A percentile compares a stretch with the other conserved stretches of the same genome.
These are phyloP conservation scores for Chenopodium formosanum DNA, from an alignment of 148 eudicot species.

Conservation along the genomic window DNA sequence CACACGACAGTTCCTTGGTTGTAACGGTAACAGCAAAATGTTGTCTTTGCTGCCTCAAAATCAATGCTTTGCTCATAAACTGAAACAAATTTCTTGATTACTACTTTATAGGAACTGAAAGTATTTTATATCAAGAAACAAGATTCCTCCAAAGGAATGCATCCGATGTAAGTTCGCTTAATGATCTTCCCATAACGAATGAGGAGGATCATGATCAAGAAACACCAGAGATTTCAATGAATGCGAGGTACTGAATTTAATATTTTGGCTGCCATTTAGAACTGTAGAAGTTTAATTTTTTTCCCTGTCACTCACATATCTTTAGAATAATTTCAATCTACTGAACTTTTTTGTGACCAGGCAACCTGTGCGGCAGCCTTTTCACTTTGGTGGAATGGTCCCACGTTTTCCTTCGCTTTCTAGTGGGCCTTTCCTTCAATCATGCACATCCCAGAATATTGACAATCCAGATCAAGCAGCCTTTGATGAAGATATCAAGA, in stretches of 20 bases:
- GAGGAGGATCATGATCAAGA: slow-evolving; percentile 28
- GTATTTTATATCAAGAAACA: slow-evolving; percentile 15
- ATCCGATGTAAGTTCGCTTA: slow-evolving; percentile 13
- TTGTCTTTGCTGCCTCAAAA: background rate
- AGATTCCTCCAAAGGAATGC: slow-evolving; percentile 5
- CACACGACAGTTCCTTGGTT: background rate
- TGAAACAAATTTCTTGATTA: background rate
- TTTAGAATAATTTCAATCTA: background rate
- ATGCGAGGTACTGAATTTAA: slow-evolving; percentile 21
- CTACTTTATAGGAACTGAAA: slow-evolving; percentile 12
- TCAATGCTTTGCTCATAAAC: background rate
- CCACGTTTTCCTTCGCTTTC: slow-evolving; percentile 6
- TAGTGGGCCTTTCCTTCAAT: slow-evolving; percentile 22
- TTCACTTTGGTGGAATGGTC: slow-evolving; percentile 24
- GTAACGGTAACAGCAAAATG: background rate
- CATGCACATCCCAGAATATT: slow-evolving; percentile 23
- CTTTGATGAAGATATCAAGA: slow-evolving; percentile 18
- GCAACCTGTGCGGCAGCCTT: slow-evolving; percentile 30
- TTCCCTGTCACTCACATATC: background rate
- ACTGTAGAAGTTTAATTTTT: background rate
- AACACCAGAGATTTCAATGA: slow-evolving; percentile 19
- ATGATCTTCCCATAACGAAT: slow-evolving; percentile 14
- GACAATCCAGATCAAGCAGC: slow-evolving; percentile 9
- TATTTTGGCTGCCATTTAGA: no score
- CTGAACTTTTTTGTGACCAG: slow-evolving; percentile 15